phyloP scores from a whole-genome alignment of 495 filamentous ascomycete genomes.

The Lasiosphaeriaceae sp. region DNA sequence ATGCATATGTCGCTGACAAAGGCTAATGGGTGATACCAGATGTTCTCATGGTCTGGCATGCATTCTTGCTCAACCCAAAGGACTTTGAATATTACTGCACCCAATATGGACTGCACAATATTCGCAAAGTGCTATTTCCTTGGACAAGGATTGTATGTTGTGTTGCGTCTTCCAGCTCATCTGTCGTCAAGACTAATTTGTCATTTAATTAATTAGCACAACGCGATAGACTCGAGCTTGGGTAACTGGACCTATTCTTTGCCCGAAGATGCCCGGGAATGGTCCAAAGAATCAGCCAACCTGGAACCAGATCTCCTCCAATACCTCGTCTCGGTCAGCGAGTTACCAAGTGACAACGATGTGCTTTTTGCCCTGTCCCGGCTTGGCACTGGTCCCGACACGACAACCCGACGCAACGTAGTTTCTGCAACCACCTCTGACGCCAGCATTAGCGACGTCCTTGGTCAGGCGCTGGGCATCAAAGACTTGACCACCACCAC shows the following conservation, averaged over 20 bases:
- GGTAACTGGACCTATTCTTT: neutral
- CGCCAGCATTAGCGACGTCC: neutral
- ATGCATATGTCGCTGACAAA: neutral
- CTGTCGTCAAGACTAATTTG: too few species aligned
- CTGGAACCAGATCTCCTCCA: neutral
- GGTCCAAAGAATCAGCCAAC: neutral
- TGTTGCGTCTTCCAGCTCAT: too few species aligned
- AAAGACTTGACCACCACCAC: too few species aligned
- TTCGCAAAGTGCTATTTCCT: neutral
- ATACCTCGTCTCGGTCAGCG: neutral
- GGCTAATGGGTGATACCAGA: constrained; percentile 44
- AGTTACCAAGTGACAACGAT: neutral
- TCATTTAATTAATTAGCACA: neutral
- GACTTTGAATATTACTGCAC: constrained; percentile 32
- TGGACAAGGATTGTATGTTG: neutral
- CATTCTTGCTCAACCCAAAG: constrained; percentile 67
- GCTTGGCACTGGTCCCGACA: neutral
- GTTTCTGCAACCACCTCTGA: too few species aligned
- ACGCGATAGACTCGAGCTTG: neutral
- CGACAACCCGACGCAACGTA: neutral
- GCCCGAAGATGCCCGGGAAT: neutral
- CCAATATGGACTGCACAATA: neutral
- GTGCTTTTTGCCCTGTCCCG: neutral
- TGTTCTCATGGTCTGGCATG: constrained; percentile 76
- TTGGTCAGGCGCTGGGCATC: too few species aligned